Evolutionary conservation across 2,329 filamentous ascomycete genomes (phyloP).

Genomic region (Chaetomium globosum): DNA sequence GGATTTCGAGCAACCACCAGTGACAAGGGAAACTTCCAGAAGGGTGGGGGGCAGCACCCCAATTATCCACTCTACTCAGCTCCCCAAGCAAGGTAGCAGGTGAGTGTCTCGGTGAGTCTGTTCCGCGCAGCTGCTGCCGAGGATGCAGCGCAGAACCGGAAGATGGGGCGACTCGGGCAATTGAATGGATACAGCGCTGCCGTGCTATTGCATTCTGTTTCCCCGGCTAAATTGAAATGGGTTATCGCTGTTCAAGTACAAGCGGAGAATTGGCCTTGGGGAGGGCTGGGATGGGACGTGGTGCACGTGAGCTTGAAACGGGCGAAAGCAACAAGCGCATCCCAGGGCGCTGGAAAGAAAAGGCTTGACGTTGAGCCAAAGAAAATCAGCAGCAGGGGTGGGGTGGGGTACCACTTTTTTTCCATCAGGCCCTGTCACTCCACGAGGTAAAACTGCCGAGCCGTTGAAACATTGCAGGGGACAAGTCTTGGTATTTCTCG

Average conservation of each 20-base stretch:
- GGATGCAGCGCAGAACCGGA: neutral
- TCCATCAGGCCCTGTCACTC: neutral
- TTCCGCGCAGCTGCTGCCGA: neutral
- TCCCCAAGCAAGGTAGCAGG: no score
- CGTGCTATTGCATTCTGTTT: neutral
- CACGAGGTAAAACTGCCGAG: constrained; percentile 1
- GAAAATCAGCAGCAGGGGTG: neutral
- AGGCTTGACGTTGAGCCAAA: constrained; percentile 8
- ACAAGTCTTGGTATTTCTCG: neutral
- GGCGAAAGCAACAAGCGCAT: neutral
- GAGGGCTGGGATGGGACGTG: neutral
- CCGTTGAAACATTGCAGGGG: neutral
- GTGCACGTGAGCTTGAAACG: neutral
- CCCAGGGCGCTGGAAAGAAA: neutral
- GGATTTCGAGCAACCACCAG: neutral
- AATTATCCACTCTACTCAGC: neutral
- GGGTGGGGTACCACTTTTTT: neutral
- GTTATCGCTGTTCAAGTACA: neutral
- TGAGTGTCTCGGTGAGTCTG: neutral
- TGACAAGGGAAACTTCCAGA: neutral
- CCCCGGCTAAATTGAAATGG: no score
- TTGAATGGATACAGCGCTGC: neutral
- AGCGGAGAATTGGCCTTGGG: neutral
- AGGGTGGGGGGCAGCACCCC: neutral
- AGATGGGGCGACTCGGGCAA: neutral